These are phyloP conservation scores for Colletotrichum tropicale DNA, from an alignment of 2,329 filamentous ascomycete species.

Conservation along the genomic window DNA sequence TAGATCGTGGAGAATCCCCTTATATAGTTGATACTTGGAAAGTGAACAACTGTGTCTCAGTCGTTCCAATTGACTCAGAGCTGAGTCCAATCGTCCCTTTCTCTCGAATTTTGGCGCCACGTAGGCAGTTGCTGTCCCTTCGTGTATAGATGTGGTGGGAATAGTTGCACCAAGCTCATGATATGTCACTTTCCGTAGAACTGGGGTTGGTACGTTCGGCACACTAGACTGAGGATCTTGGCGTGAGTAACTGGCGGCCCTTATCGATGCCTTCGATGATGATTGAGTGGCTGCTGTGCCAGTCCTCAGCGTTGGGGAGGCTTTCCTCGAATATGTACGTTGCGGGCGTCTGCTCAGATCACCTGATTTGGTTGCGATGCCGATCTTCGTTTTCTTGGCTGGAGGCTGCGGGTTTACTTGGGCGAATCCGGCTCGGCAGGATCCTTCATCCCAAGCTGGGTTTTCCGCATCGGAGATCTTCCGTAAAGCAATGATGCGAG, in stretches of 20 bases:
- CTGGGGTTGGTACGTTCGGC: slow-evolving; percentile 2
- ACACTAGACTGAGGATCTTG: not conserved
- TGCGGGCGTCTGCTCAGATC: slow-evolving; percentile 22
- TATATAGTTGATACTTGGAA: slow-evolving; percentile 32
- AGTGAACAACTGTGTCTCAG: slow-evolving; percentile 22
- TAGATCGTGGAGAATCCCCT: slow-evolving; percentile 36
- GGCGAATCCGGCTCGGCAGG: not conserved
- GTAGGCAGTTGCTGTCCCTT: not conserved
- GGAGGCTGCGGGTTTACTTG: not conserved
- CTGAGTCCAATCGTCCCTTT: not conserved
- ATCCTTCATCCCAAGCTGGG: not conserved
- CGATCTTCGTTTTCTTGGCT: not conserved
- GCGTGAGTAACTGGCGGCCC: not conserved
- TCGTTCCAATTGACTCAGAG: not conserved
- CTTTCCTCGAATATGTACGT: slow-evolving; percentile 19
- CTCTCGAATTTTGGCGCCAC: not conserved
- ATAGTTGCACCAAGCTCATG: not conserved
- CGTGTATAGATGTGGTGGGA: not conserved
- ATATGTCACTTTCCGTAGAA: slow-evolving; percentile 6
- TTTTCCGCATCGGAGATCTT: slow-evolving; percentile 32
- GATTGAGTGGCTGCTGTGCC: not conserved
- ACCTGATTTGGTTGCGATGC: not conserved
- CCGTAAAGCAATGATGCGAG: slow-evolving; percentile 43
- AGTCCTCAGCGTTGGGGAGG: not conserved
- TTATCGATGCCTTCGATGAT: not conserved